Percentiles rank a stretch among this genome's conserved stretches.
These are phyloP conservation scores for Nicotiana rustica DNA, from an alignment of 305 asterid genomes.

Conservation along the genomic window DNA sequence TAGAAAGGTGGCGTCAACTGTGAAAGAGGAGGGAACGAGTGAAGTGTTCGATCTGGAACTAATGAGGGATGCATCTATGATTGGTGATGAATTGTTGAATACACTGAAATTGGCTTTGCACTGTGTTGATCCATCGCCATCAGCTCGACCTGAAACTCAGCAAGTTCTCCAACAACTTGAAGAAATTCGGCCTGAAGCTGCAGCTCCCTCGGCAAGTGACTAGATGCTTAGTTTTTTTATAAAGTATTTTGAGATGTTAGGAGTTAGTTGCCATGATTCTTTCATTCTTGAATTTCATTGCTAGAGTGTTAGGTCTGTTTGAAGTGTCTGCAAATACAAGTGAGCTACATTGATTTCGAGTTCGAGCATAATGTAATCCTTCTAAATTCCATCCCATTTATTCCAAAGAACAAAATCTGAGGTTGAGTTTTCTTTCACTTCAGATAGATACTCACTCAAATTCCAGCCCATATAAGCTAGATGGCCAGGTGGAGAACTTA, in stretches of 20 bases:
- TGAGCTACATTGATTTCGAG: neutral
- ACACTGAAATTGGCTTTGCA: conserved; percentile 84
- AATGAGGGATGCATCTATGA: conserved; percentile 81
- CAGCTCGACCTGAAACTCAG: conserved; percentile 78
- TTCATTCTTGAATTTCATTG: conserved; percentile 64
- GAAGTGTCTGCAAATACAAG: conserved; percentile 14
- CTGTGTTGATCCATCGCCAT: conserved; percentile 83
- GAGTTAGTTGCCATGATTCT: conserved; percentile 53
- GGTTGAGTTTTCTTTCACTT: neutral
- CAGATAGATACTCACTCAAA: neutral
- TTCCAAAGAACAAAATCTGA: neutral
- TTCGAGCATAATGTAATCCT: neutral
- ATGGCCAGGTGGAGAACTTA: neutral
- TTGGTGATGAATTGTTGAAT: conserved; percentile 86
- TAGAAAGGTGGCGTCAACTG: conserved; percentile 89
- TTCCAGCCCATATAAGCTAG: neutral
- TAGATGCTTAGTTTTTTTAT: conserved; percentile 13
- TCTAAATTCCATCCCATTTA: neutral
- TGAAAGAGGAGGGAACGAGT: conserved; percentile 95
- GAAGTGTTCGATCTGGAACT: conserved; percentile 91
- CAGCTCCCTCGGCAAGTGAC: conserved; percentile 56
- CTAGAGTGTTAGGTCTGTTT: neutral
- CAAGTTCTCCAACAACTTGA: conserved; percentile 81
- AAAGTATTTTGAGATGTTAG: conserved; percentile 26
- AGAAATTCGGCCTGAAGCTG: conserved; percentile 72